Evolutionary conservation across 2,329 filamentous ascomycete genomes (phyloP), one percentile per base, ranked within the genome.

Genomic region (Talaromyces sp.): DNA sequence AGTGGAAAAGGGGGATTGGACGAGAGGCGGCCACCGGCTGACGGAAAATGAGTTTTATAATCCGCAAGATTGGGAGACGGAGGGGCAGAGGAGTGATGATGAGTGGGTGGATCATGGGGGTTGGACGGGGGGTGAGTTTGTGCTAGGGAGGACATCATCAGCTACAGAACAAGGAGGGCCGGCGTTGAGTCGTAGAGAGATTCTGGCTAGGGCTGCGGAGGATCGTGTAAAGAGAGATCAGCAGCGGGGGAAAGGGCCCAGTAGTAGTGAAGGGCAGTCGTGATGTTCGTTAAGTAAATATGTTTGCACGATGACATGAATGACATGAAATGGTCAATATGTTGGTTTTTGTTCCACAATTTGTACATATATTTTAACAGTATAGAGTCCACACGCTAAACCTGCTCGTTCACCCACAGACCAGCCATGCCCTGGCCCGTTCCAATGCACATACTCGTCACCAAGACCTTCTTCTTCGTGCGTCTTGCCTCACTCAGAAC

Each of bases 371-470:
- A 60, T 22, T 17, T 17, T 32, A 33, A 27, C 3, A 33, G 15
- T 13, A 22, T 30, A 36, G 17, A 22, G 52, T 42, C n/a, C 28
- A 55, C 22, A 47, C 3, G 33, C 7, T 28, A 57, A 17, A 80
- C 27, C 72, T 86, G 84, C 79, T 88, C 85, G 70, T 88, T 88
- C 57, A 88, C 82, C 70, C 88, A 86, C 68, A 88, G 68, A 49
- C 84, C 85, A 56, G 85, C 85, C 86, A 88, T 88, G 49, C 85
- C 85, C 78, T 86, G 84, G 9, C 85, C 85, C 58, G 84, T 87
- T 54, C 86, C 85, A 74, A 88, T 87, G 71, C 85, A 97, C 93
- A 97, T 98, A 73, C 90, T 95, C 22, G 92, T 96, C 71, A 98
- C 79, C 64, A 97, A 77, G 67, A 96, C 82, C 89, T 92, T 96